phyloP scores from a whole-genome alignment of 805 yeast species.

The Ogataea allantospora region DNA sequence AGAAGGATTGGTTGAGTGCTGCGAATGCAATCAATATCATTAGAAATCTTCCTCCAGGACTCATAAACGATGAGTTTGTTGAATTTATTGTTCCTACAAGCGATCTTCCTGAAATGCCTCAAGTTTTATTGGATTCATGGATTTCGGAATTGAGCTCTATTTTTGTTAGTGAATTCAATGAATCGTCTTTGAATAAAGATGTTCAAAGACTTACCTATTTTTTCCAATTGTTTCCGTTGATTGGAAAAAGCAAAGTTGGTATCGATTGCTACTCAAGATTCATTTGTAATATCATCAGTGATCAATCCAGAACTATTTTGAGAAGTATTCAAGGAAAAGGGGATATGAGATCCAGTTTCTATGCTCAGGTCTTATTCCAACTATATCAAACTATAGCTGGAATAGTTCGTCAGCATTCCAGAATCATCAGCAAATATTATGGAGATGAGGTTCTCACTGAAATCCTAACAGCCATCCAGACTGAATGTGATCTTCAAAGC shows the following conservation, averaged over 20 bases:
- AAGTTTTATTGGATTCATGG: conserved; percentile 55
- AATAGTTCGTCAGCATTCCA: conserved; percentile 83
- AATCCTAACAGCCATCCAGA: conserved; percentile 72
- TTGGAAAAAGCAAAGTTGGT: conserved; percentile 71
- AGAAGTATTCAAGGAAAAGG: conserved; percentile 40
- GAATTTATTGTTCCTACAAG: conserved; percentile 80
- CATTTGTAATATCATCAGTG: conserved; percentile 79
- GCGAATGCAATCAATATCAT: conserved; percentile 63
- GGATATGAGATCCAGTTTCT: conserved; percentile 46
- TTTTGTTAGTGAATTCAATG: conserved; percentile 62
- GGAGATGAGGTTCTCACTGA: conserved; percentile 61
- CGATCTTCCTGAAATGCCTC: conserved; percentile 81
- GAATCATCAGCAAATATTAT: conserved; percentile 71
- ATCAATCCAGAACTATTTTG: conserved; percentile 69
- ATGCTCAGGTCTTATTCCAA: conserved; percentile 59
- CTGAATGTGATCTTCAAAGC: conserved; percentile 90
- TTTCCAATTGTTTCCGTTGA: conserved; percentile 84
- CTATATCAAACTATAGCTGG: conserved; percentile 81
- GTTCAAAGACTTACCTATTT: conserved; percentile 71
- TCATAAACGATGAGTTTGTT: conserved; percentile 67
- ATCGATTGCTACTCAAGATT: conserved; percentile 79
- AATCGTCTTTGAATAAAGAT: conserved; percentile 65
- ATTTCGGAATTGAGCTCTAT: conserved; percentile 52
- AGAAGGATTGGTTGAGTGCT: conserved; percentile 72
- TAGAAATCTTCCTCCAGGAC: conserved; percentile 49